Percentiles rank a stretch among this genome's conserved stretches.
Evolutionary conservation across 2,329 filamentous ascomycete species (phyloP).

Genomic region (Trichophyton equinum): DNA sequence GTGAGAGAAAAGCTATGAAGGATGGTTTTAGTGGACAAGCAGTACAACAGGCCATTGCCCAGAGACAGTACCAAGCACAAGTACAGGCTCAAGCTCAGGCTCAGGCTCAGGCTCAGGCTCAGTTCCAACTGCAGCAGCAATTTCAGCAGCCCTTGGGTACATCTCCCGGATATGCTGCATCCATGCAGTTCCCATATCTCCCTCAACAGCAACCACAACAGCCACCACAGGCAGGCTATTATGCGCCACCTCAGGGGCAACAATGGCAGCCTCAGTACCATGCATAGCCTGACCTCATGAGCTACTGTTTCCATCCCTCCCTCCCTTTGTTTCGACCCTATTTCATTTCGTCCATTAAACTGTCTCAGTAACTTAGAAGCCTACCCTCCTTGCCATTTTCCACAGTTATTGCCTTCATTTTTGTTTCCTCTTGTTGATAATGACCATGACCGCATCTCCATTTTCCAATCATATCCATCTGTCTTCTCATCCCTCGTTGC

Average conservation of each 20-base stretch:
- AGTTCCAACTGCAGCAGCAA: background rate
- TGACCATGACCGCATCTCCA: background rate
- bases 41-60: conserved; percentile 60
- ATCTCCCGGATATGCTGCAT: background rate
- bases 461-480: background rate
- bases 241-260: background rate
- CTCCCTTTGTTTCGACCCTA: background rate
- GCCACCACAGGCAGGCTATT: background rate
- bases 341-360: background rate
- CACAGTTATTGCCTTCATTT: background rate
- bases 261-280: conserved; percentile 1
- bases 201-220: background rate
- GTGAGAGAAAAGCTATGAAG: conserved; percentile 60
- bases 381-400: background rate
- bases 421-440: background rate
- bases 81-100: conserved; percentile 20
- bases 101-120: conserved; percentile 19
- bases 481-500: background rate
- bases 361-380: background rate
- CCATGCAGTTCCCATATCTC: background rate
- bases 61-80: conserved; percentile 47
- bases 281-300: background rate
- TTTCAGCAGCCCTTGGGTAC: background rate
- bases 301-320: background rate
- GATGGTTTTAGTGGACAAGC: conserved; percentile 56